These are phyloP conservation scores for Sungouiozyma intestinalis DNA, from an alignment of 805 yeast species.

Conservation along the genomic window DNA sequence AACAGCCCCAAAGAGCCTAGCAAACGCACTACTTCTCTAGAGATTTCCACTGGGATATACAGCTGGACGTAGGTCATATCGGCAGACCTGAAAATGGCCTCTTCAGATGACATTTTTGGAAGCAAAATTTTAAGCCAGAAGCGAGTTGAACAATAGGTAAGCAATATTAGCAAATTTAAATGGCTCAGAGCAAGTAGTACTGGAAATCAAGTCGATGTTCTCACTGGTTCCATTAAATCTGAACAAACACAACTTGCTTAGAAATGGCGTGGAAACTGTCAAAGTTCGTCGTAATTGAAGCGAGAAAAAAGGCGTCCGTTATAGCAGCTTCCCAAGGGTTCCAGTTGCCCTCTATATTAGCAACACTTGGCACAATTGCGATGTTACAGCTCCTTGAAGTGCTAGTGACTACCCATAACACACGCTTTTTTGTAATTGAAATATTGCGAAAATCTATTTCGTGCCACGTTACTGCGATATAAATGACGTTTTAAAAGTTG, in stretches of 20 bases:
- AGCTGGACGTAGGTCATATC: slow-evolving; percentile 91
- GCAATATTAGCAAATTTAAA: not conserved
- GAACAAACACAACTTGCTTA: too few species aligned
- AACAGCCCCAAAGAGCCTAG: slow-evolving; percentile 79
- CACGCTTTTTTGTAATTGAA: not conserved
- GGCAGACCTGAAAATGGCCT: slow-evolving; percentile 60
- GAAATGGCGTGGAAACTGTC: too few species aligned
- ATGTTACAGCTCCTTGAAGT: too few species aligned
- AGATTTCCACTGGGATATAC: slow-evolving; percentile 74
- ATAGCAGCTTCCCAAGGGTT: too few species aligned
- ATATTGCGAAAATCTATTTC: not conserved
- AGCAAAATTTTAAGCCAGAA: not conserved
- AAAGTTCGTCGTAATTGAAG: too few species aligned
- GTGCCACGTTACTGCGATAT: not conserved
- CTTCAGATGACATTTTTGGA: slow-evolving; percentile 26
- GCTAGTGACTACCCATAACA: not conserved
- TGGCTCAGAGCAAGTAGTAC: too few species aligned
- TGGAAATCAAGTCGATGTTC: too few species aligned
- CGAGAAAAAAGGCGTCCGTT: too few species aligned
- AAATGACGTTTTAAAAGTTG: not conserved
- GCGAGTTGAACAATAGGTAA: too few species aligned
- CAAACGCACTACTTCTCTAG: slow-evolving; percentile 72
- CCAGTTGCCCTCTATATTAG: too few species aligned
- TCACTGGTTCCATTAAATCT: too few species aligned
- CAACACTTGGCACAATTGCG: too few species aligned